phyloP scores from a whole-genome alignment of 768 basidiomycete genomes.

The Tylopilus sp. region DNA sequence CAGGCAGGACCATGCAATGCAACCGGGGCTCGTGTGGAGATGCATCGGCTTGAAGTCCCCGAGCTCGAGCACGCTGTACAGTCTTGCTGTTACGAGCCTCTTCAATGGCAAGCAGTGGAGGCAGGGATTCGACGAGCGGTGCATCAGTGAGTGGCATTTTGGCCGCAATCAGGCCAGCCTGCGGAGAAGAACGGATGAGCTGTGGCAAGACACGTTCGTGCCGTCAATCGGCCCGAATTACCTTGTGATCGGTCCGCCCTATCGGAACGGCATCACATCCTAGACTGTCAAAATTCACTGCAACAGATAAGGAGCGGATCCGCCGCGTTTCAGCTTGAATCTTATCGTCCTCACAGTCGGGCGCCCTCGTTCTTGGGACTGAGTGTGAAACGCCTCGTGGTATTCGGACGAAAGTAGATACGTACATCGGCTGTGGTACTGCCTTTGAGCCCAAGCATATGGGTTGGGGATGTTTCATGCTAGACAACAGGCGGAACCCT shows the following conservation, averaged over 20 bases:
- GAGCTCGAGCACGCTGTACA: not conserved
- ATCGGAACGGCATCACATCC: conserved; percentile 20
- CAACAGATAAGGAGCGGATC: conserved; percentile 36
- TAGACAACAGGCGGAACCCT: conserved; percentile 53
- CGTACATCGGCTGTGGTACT: conserved; percentile 36
- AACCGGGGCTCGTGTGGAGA: conserved; percentile 26
- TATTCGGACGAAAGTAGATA: not conserved
- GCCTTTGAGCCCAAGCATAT: conserved; percentile 45
- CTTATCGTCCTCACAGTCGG: conserved; percentile 47
- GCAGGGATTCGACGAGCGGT: conserved; percentile 2
- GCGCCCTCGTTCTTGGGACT: conserved; percentile 42
- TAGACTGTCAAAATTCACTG: conserved; percentile 35
- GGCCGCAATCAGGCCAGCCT: conserved; percentile 10
- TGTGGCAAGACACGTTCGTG: not conserved
- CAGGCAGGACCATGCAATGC: conserved; percentile 18
- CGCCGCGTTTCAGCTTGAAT: conserved; percentile 42
- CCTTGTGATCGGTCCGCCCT: conserved; percentile 21
- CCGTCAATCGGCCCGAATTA: no score
- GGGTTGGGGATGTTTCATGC: conserved; percentile 25
- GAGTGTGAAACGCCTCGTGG: not conserved
- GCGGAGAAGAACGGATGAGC: conserved; percentile 1
- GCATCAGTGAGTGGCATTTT: conserved; percentile 7
- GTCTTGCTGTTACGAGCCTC: conserved; percentile 4
- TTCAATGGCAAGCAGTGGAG: conserved; percentile 25
- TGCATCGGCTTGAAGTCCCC: not conserved